A percentile compares a stretch with the other conserved stretches of the same genome.
Conservation (phyloP, 1,284 basidiomycete genomes). For the Neonothopanus nambi region DNA sequence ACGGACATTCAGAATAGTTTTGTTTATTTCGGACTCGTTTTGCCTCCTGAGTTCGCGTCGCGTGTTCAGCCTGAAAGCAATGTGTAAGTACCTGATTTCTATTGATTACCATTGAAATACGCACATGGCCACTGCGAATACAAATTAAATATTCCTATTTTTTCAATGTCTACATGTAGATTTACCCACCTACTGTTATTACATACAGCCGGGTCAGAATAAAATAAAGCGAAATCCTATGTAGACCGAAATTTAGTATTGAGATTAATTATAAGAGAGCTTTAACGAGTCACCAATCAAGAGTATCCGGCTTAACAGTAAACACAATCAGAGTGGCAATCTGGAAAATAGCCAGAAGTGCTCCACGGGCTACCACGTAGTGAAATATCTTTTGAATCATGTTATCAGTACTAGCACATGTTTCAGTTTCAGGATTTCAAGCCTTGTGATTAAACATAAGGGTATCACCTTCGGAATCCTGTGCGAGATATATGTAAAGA, state of each 20-base stretch:
- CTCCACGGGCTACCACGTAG: constrained; percentile 1
- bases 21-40: too few relatives aligned
- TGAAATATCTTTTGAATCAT: constrained; percentile 1
- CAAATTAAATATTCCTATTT: too few relatives aligned
- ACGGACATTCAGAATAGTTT: too few relatives aligned
- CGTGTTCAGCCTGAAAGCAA: too few relatives aligned
- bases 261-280: not conserved
- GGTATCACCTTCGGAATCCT: not conserved
- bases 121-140: too few relatives aligned
- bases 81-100: too few relatives aligned
- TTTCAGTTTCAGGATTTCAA: not conserved
- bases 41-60: too few relatives aligned
- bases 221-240: not conserved
- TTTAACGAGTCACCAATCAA: not conserved
- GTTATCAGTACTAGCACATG: not conserved
- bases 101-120: too few relatives aligned
- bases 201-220: constrained; percentile 2
- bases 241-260: too few relatives aligned
- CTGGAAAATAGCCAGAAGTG: constrained; percentile 1
- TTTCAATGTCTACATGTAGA: too few relatives aligned
- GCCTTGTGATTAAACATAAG: not conserved
- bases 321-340: not conserved
- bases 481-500: not conserved
- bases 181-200: not conserved
- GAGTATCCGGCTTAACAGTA: not conserved